A percentile compares a stretch with the other conserved stretches of the same genome.
These are phyloP conservation scores for Dunaliella primolecta DNA, from an alignment of 139 green algal species.

Conservation along the genomic window DNA sequence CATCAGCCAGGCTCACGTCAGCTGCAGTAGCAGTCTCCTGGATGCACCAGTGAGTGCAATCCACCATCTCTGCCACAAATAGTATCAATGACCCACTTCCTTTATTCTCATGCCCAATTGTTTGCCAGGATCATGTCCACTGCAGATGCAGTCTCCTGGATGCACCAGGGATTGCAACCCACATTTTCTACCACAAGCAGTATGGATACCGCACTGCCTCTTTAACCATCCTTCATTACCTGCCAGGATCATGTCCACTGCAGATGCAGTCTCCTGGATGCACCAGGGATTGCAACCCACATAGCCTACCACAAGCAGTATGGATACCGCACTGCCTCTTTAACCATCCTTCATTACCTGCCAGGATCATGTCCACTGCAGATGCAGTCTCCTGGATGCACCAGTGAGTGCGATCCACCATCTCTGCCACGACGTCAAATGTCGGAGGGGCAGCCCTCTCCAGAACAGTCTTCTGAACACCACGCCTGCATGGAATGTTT, in stretches of 20 bases:
- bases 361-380: slow-evolving; percentile 42
- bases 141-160: slow-evolving; percentile 49
- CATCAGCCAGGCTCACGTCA: too few relatives aligned
- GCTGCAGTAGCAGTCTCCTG: too few relatives aligned
- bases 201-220: too few relatives aligned
- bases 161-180: slow-evolving; percentile 44
- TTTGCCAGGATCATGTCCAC: too few relatives aligned
- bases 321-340: too few relatives aligned
- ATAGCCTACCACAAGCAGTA: too few relatives aligned
- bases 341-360: too few relatives aligned
- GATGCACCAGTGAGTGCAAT: slow-evolving; percentile 41
- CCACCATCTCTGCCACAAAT: too few relatives aligned
- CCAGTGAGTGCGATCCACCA: slow-evolving; percentile 68
- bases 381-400: slow-evolving; percentile 34
- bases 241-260: slow-evolving; percentile 41
- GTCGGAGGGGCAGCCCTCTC: slow-evolving; percentile 80
- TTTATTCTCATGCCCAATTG: slow-evolving; percentile 90
- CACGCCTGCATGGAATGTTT: slow-evolving; percentile 64
- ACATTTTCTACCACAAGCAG: too few relatives aligned
- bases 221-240: slow-evolving; percentile 77
- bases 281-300: slow-evolving; percentile 47
- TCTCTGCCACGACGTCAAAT: slow-evolving; percentile 90
- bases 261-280: slow-evolving; percentile 37
- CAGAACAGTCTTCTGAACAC: slow-evolving; percentile 86
- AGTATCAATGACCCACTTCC: too few relatives aligned